Evolutionary conservation across 176 grass and related monocot species (phyloP).

Genomic region (Themeda triandra): DNA sequence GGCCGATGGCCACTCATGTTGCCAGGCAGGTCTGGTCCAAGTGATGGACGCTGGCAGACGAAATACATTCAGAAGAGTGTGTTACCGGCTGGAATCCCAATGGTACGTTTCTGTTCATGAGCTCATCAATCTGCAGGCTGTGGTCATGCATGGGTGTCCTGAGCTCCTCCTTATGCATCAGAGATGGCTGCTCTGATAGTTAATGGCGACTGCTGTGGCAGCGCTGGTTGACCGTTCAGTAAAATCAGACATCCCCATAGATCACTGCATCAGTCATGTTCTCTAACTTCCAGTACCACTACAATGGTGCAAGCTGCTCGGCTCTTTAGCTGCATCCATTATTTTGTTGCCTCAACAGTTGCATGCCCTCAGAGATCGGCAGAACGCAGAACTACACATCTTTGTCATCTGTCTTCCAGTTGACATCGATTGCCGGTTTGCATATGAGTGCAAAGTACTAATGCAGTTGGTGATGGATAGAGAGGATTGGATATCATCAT

Average conservation of each 20-base stretch:
- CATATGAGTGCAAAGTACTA: not conserved
- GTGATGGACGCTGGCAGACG: conserved; percentile 20
- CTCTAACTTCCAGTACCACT: conserved; percentile 19
- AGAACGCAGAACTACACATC: conserved; percentile 5
- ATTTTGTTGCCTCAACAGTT: conserved; percentile 35
- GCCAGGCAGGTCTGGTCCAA: not conserved
- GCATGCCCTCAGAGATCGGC: not conserved
- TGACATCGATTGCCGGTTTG: not conserved
- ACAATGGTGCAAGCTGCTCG: conserved; percentile 24
- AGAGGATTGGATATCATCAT: not conserved
- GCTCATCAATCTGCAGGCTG: conserved; percentile 27
- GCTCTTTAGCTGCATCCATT: conserved; percentile 32
- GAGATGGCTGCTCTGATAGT: conserved; percentile 26
- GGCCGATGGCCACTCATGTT: not conserved
- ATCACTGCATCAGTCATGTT: conserved; percentile 34
- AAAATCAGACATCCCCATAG: conserved; percentile 49
- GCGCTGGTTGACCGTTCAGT: conserved; percentile 40
- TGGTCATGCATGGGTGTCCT: conserved; percentile 22
- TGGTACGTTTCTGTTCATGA: conserved; percentile 45
- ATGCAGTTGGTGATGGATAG: conserved; percentile 1
- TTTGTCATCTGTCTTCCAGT: not conserved
- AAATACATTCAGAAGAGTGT: conserved; percentile 10
- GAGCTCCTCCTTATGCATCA: conserved; percentile 18
- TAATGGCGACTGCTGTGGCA: conserved; percentile 30
- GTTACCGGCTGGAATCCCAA: conserved; percentile 6